Evolutionary conservation across 768 basidiomycete species (phyloP), one percentile per base, ranked within the genome.

Genomic region (Crucibulum laeve): DNA sequence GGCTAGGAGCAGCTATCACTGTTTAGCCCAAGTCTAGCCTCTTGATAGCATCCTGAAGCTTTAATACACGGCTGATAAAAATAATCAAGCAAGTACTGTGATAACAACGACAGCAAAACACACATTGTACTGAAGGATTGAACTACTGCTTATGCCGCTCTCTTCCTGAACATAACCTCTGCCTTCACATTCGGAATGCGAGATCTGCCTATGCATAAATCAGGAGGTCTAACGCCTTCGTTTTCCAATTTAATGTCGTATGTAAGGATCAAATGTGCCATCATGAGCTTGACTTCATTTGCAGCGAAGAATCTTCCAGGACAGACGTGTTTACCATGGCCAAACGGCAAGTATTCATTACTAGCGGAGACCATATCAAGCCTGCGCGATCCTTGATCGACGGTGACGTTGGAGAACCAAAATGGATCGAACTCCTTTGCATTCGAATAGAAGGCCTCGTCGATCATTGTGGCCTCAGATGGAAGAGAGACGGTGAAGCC

Each of bases 261-360:
- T 22, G 53, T 60, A 38, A 61, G 40, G 17, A 62, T 32, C 26
- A 65, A 47, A 49, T 60, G 51, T 2, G 64, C 65, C 23, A 61
- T 42, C 44, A 68, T 55, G 7, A 52, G 52, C 46, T 69, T 68
- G 26, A 71, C 38, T 43, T 61, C 61, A 30, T 56, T 63, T 18
- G 57, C 58, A n/a, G 63, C 64, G 47, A 69, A 68, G 49, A 67
- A 64, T n/a, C 69, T 54, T 21, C 67, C 63, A 19, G 67, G 62
- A 37, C 59, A 54, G 30, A 22, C 11, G 28, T 42, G 41, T 14
- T 26, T 5, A 6, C 41, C 41, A 42, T 8, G 15, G 44, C 24
- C 25, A 43, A 24, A 43, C 22, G 25, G 14, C 6, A 32, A 39
- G 43, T 17, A 19, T 51, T 48, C 56, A 57, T 3, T 44, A 47